Evolutionary conservation across 2,329 filamentous ascomycete species (phyloP).

Genomic region (Raffaelea deltoideospora): DNA sequence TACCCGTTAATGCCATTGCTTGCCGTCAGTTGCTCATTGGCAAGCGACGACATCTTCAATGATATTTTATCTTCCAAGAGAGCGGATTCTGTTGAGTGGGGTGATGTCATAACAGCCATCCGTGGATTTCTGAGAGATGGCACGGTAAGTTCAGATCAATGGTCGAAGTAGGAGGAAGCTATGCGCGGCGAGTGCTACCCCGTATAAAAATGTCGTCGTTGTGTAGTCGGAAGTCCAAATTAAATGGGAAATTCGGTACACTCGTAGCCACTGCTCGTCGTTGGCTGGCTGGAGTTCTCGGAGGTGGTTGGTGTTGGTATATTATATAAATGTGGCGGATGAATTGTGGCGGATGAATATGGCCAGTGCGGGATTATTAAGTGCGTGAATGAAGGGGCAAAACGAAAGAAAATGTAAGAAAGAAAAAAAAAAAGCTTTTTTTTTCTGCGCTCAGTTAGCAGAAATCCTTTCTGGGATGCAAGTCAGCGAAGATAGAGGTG

Average conservation of each 20-base stretch:
- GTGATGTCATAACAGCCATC: slow-evolving; percentile 39
- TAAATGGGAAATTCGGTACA: background rate
- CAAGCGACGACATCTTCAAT: slow-evolving; percentile 33
- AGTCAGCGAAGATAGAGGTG: slow-evolving; percentile 2
- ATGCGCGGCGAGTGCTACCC: no score
- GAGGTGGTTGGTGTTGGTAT: background rate
- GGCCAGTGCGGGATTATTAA: slow-evolving; percentile 4
- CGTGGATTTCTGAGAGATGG: no score
- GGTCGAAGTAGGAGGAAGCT: no score
- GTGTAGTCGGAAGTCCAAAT: no score
- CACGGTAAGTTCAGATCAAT: no score
- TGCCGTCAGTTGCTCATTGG: slow-evolving; percentile 18
- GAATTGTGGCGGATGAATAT: slow-evolving; percentile 5
- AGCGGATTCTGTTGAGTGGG: slow-evolving; percentile 22
- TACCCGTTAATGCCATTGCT: slow-evolving; percentile 36
- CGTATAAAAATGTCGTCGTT: no score
- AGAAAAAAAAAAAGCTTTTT: background rate
- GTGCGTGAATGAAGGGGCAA: slow-evolving; percentile 1
- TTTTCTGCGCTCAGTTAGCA: background rate
- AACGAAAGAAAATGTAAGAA: background rate
- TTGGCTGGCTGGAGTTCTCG: background rate
- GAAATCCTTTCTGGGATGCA: no score
- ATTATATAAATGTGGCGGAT: slow-evolving; percentile 1
- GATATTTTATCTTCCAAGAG: slow-evolving; percentile 33
- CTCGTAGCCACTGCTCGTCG: no score